Evolutionary conservation across 306 rosid genomes (phyloP).

Genomic region (Casuarina cunninghamiana): DNA sequence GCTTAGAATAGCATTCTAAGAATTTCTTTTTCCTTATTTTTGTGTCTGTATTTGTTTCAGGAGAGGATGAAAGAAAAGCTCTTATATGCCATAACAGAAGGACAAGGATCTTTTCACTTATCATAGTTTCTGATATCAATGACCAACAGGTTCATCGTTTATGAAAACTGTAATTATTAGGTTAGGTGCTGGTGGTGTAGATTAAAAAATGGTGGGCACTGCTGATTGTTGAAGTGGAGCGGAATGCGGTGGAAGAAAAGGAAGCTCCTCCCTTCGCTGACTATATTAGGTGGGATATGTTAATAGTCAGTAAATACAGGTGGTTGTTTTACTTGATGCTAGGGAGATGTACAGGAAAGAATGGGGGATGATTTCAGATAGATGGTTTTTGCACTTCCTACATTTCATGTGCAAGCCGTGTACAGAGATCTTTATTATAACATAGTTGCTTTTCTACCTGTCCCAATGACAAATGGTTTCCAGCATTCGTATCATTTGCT

Average conservation of each 20-base stretch:
- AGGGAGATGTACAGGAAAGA: slow-evolving; percentile 47
- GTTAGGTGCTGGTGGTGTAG: slow-evolving; percentile 52
- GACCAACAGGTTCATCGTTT: slow-evolving; percentile 23
- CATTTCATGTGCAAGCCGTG: slow-evolving; percentile 40
- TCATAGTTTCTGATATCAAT: slow-evolving; percentile 46
- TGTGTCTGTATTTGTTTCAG: slow-evolving; percentile 43
- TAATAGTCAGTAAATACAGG: slow-evolving; percentile 47
- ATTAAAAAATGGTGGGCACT: slow-evolving; percentile 33
- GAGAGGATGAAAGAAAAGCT: slow-evolving; percentile 92
- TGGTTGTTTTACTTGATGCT: slow-evolving; percentile 33
- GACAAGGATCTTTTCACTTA: slow-evolving; percentile 98
- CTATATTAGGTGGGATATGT: slow-evolving; percentile 56
- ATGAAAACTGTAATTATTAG: slow-evolving; percentile 72
- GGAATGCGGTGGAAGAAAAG: slow-evolving; percentile 41
- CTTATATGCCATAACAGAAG: slow-evolving; percentile 87
- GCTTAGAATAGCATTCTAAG: not conserved
- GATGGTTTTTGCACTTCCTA: slow-evolving; percentile 28
- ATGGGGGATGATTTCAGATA: slow-evolving; percentile 18
- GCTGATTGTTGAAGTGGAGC: slow-evolving; percentile 38
- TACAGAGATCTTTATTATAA: slow-evolving; percentile 34
- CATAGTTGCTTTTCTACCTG: slow-evolving; percentile 18
- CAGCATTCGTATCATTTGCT: not conserved
- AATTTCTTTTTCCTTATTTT: not conserved
- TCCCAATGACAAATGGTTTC: slow-evolving; percentile 15
- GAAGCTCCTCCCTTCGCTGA: slow-evolving; percentile 49